phyloP scores from a whole-genome alignment of 2,329 filamentous ascomycete species.

The Penicillium concentricum region DNA sequence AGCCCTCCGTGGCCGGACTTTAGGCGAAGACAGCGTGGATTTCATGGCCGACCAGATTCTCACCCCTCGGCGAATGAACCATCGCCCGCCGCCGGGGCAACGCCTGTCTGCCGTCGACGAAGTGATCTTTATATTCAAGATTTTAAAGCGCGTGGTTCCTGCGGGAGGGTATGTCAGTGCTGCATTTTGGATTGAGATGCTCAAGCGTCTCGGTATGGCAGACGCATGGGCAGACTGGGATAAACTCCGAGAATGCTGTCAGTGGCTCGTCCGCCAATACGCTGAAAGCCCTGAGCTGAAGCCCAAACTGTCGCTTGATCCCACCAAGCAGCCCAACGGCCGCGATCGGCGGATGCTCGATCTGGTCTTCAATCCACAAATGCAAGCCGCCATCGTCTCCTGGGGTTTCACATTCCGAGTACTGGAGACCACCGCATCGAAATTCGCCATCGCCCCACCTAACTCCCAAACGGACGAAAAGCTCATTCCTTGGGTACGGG shows the following conservation, averaged over 20 bases:
- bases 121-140: conserved; percentile 45
- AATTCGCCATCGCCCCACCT: conserved; percentile 21
- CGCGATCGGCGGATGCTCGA: conserved; percentile 32
- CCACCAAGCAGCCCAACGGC: background rate
- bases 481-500: conserved; percentile 42
- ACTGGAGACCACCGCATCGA: conserved; percentile 17
- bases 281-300: conserved; percentile 8
- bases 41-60: conserved; percentile 42
- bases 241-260: conserved; percentile 52
- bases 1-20: conserved; percentile 42
- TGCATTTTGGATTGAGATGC: conserved; percentile 56
- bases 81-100: conserved; percentile 24
- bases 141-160: conserved; percentile 50
- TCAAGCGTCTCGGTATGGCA: conserved; percentile 60
- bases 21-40: conserved; percentile 47
- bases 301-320: background rate
- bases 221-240: conserved; percentile 44
- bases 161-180: conserved; percentile 44
- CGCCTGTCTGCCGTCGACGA: conserved; percentile 38
- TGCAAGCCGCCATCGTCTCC: conserved; percentile 50
- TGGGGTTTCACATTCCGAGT: conserved; percentile 49
- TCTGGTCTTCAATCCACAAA: conserved; percentile 42
- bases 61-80: conserved; percentile 29
- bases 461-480: conserved; percentile 12
- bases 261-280: conserved; percentile 53